Evolutionary conservation across 805 yeast species (phyloP).

Genomic region (Ogataea pilisensis): DNA sequence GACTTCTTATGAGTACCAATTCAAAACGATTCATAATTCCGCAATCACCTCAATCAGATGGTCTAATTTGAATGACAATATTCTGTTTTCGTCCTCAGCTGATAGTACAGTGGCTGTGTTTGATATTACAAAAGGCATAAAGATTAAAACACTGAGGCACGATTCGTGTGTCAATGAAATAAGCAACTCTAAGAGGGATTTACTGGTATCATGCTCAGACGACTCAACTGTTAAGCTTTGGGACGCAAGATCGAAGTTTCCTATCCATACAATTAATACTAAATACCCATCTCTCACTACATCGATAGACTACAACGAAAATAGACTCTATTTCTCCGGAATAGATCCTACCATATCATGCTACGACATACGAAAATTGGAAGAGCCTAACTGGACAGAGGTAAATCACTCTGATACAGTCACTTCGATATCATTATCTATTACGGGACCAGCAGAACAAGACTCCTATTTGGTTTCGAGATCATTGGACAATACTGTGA

Average conservation of each 20-base stretch:
- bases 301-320: slow-evolving; percentile 35
- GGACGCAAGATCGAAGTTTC: slow-evolving; percentile 57
- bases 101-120: slow-evolving; percentile 59
- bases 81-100: slow-evolving; percentile 51
- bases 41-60: slow-evolving; percentile 62
- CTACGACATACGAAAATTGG: slow-evolving; percentile 50
- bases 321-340: slow-evolving; percentile 54
- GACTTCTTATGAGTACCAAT: slow-evolving; percentile 8
- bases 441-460: slow-evolving; percentile 27
- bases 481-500: slow-evolving; percentile 53
- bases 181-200: slow-evolving; percentile 29
- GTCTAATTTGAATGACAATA: slow-evolving; percentile 39
- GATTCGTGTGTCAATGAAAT: slow-evolving; percentile 51
- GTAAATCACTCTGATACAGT: slow-evolving; percentile 45
- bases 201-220: slow-evolving; percentile 54
- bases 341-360: slow-evolving; percentile 61
- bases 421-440: slow-evolving; percentile 45
- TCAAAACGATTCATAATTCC: slow-evolving; percentile 42
- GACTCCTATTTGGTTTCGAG: slow-evolving; percentile 45
- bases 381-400: slow-evolving; percentile 42
- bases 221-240: slow-evolving; percentile 58
- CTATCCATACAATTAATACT: slow-evolving; percentile 31
- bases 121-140: slow-evolving; percentile 55
- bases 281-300: slow-evolving; percentile 58
- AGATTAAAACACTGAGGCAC: slow-evolving; percentile 45